Base-by-base conservation (phyloP, 2,329 filamentous ascomycete species). In the Paecilomyces niveus region DNA sequence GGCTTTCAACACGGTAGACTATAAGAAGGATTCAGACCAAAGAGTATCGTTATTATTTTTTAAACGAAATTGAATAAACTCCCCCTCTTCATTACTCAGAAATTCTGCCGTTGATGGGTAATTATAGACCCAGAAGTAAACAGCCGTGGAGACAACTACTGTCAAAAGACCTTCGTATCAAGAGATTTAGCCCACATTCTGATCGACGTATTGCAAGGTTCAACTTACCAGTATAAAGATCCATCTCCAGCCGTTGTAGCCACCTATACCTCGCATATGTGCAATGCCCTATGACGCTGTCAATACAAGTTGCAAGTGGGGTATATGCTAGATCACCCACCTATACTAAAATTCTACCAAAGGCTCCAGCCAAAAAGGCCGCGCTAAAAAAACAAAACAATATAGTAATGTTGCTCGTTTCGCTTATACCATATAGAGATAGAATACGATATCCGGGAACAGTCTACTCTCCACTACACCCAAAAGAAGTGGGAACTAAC, bases 11-110 rank as follows among this genome's bases (percentile, higher is more conserved):
- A 92, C 89, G 21, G 86, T 85, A 0, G 64, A 70, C 89, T 89
- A 92, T 3, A 75, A 82, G 66, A 92, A 92, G 0, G 75, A 68
- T 63, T 93, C 89, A 54, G 86, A 76, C 4, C 85, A 82, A 0
- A 85, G 89, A 0, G 87, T 85, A 66, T 92, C 88, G 61, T 83
- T 86, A 64, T 92, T 88, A 4, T 81, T 80, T 9, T 84, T 83
- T 0, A 92, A 78, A 0, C 89, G 83, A 9, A 81, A 77, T 22
- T 84, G 80, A 54, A 91, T 82, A 58, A 81, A 84, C 0, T 77
- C 73, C 1, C 85, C 78, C 65, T 86, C 83, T 79, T 83, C 67
- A 2, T 70, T 64, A 2, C 69, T 68, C 3, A 78, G 60, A 56
- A 78, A 78, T 32, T 72, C 70, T 1, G 76, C 76, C 0, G 75